Evolutionary conservation across 78 protist species (phyloP).

Genomic region (Dictyostelium firmibasis): DNA sequence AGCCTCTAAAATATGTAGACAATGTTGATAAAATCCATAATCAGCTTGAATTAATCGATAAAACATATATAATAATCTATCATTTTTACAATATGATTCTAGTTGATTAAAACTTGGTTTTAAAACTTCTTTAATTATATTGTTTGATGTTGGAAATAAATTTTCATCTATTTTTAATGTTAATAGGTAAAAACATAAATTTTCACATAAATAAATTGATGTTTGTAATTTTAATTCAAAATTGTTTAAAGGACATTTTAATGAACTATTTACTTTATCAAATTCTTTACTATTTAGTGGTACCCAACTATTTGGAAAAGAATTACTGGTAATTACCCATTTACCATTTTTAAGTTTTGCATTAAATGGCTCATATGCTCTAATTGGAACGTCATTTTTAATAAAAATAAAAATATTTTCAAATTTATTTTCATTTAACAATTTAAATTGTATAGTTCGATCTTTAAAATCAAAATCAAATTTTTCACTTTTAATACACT

Average conservation of each 20-base stretch:
- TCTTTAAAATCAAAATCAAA: neutral
- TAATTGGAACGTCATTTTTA: neutral
- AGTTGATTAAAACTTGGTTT: neutral
- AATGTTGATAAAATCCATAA: neutral
- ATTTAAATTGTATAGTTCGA: neutral
- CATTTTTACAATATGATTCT: neutral
- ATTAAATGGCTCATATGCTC: neutral
- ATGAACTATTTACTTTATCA: neutral
- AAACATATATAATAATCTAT: neutral
- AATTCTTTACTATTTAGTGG: neutral
- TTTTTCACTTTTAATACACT: neutral
- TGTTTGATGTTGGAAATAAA: neutral
- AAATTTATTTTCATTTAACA: no score
- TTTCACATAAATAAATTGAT: neutral
- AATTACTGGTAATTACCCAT: neutral
- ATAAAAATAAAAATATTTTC: no score
- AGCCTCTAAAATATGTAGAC: neutral
- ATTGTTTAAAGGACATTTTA: no score
- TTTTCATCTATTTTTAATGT: neutral
- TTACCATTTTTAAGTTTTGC: neutral
- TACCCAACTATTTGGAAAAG: neutral
- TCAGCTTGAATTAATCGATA: neutral
- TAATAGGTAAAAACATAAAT: neutral
- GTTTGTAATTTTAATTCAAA: neutral
- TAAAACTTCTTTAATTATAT: neutral